phyloP scores from a whole-genome alignment of 2,329 filamentous ascomycete species.

The Leptographium lundbergii region DNA sequence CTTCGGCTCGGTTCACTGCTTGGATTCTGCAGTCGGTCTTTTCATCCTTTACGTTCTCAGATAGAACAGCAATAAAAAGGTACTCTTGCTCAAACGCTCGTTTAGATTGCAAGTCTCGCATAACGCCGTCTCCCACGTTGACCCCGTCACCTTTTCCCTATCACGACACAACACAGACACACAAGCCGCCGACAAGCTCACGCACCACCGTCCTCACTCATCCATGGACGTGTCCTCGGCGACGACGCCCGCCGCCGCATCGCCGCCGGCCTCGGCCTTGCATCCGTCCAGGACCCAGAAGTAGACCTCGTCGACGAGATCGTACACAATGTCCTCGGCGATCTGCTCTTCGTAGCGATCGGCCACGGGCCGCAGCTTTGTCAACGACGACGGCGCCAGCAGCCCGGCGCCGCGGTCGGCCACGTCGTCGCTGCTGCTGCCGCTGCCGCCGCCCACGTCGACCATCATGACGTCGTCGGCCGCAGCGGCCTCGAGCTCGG shows the following conservation, averaged over 20 bases:
- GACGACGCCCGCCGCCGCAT: not conserved
- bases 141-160: no score
- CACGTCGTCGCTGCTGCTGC: not conserved
- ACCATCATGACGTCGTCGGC: constrained; percentile 32
- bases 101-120: no score
- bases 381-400: constrained; percentile 3
- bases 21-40: no score
- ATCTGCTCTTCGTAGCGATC: constrained; percentile 89
- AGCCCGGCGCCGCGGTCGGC: not conserved
- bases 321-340: constrained; percentile 84
- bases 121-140: no score
- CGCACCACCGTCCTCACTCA: not conserved
- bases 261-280: constrained; percentile 23
- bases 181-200: no score
- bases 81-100: no score
- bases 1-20: no score
- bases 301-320: constrained; percentile 89
- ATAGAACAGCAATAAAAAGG: no score
- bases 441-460: constrained; percentile 19
- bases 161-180: no score
- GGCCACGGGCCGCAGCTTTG: constrained; percentile 46
- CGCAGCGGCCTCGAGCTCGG: constrained; percentile 29
- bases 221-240: not conserved
- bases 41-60: no score
- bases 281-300: constrained; percentile 65